Base-by-base conservation (phyloP, 495 filamentous ascomycete genomes). In the Letharia columbiana region DNA sequence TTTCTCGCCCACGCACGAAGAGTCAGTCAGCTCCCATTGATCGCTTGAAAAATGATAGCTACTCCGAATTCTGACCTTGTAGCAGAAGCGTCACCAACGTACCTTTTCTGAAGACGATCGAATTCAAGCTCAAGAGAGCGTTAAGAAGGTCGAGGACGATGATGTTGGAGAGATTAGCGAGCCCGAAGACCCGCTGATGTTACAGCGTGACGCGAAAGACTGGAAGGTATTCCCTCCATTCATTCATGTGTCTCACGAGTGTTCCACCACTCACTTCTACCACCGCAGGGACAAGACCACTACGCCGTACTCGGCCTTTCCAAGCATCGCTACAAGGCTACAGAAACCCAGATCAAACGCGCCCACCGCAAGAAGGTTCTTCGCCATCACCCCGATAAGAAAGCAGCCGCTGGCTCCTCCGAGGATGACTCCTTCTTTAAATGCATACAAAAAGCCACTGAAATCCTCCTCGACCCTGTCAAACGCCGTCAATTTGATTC, bases 341-440 rank as follows among this genome's bases (percentile, higher is more conserved):
- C 91, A 69, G 92, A 96, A 76, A 91, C 97, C 70, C 94, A 97
- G 82, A 97, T 98, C 83, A 96, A 96, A 82, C 87, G 89, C 68
- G 95, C 94, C 71, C 93, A 98, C 81, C 90, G 94, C 79, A 97
- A 97, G 87, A 98, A 98, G 87, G 94, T 98, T 65, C 88, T 98
- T 47, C 91, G 90, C 80, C 94, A 98, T 76, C 94, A 98, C 75
- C 94, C 94, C 64, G 94, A 98, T 74, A 98, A 98, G 88, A 96
- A 94, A 80, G 94, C 94, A 40, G 93, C 94, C 47, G 83, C 87
- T 61, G 91, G 94, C 67, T 83, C 81, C 67, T 86, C 87, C 69
- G 92, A 98, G 77, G 92, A 96, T 79, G 94, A 98, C 78, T 89
- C 87, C 72, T 98, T 98, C 84, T 98, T 98, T 88, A 98, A 98